Conservation (phyloP, 371 early-diverging fungal genomes). For the Lichtheimia hyalospora region DNA sequence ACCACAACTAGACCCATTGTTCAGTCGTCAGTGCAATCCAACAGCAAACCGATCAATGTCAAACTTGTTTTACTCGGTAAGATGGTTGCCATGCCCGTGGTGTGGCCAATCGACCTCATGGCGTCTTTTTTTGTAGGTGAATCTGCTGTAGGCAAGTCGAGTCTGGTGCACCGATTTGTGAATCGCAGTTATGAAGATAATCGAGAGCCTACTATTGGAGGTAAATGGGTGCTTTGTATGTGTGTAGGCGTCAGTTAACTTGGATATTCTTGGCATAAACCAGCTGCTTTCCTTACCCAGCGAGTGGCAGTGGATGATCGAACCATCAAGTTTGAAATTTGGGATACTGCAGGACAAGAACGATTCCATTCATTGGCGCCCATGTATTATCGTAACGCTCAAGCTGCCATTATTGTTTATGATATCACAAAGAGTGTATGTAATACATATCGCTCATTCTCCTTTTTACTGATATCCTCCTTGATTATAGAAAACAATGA, state of each 20-base stretch:
- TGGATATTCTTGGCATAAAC: background rate
- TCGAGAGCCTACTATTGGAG: constrained; percentile 97
- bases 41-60: constrained; percentile 14
- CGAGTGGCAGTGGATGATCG: constrained; percentile 66
- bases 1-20: constrained; percentile 9
- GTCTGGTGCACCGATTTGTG: constrained; percentile 84
- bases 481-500: constrained; percentile 77
- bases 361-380: constrained; percentile 95
- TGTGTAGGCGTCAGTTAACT: background rate
- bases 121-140: constrained; percentile 56
- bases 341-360: constrained; percentile 95
- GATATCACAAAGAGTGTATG: constrained; percentile 89
- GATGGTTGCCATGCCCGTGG: background rate
- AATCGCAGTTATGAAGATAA: constrained; percentile 94
- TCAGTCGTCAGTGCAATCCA: constrained; percentile 5
- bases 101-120: background rate
- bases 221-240: constrained; percentile 30
- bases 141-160: constrained; percentile 87
- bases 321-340: constrained; percentile 83
- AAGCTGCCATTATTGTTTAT: constrained; percentile 95
- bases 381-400: constrained; percentile 98
- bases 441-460: background rate
- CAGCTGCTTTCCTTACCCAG: constrained; percentile 84
- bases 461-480: background rate
- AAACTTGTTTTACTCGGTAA: constrained; percentile 26